phyloP scores from a whole-genome alignment of 1,284 basidiomycete species.

The Microbotryum intermedium region DNA sequence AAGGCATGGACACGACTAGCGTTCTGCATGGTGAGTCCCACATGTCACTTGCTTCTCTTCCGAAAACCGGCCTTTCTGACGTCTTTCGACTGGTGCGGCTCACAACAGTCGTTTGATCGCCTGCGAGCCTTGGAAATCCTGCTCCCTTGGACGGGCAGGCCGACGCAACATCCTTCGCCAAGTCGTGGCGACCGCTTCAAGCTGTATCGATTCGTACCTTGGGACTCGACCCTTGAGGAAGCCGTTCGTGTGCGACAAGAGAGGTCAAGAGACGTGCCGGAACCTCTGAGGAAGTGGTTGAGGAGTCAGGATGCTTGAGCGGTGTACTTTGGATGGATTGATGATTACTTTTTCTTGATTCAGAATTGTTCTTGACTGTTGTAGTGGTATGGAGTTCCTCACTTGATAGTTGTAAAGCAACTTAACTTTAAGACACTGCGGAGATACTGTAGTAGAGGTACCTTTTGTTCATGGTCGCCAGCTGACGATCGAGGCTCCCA shows the following conservation, averaged over 20 bases:
- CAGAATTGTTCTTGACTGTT: too few species aligned
- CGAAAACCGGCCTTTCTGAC: not conserved
- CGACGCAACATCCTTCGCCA: conserved; percentile 4
- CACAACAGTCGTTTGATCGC: conserved; percentile 30
- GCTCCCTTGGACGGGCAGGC: conserved; percentile 18
- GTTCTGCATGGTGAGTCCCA: conserved; percentile 18
- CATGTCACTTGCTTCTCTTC: not conserved
- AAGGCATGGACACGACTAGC: conserved; percentile 9
- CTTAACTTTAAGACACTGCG: too few species aligned
- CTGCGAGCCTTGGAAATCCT: conserved; percentile 25
- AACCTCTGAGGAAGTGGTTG: conserved; percentile 26
- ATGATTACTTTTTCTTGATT: too few species aligned
- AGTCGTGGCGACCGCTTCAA: conserved; percentile 23
- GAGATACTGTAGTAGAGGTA: too few species aligned
- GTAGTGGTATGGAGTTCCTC: too few species aligned
- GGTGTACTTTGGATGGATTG: too few species aligned
- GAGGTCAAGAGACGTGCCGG: conserved; percentile 21
- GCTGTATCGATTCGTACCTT: conserved; percentile 27
- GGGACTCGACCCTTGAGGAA: conserved; percentile 27
- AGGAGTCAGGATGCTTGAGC: conserved; percentile 27
- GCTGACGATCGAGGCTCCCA: too few species aligned
- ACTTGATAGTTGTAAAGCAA: too few species aligned
- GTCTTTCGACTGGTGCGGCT: too few species aligned
- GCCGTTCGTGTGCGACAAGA: conserved; percentile 18
- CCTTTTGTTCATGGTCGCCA: too few species aligned